These are phyloP conservation scores for Lavandula angustifolia DNA, from an alignment of 257 asterid genomes.

Conservation along the genomic window DNA sequence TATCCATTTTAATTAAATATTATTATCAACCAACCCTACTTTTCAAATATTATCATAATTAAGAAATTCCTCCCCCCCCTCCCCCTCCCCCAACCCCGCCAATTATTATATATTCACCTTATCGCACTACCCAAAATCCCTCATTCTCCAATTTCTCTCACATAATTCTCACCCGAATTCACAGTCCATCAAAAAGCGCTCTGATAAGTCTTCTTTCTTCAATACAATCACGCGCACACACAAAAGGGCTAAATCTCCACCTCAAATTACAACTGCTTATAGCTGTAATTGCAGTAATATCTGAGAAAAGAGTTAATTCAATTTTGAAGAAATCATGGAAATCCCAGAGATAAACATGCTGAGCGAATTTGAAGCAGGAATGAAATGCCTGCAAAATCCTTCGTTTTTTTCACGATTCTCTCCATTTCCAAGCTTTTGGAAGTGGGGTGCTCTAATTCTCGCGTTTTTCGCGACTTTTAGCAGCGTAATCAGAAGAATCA, in stretches of 20 bases:
- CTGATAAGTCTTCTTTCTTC: conserved; percentile 19
- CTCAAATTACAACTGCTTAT: conserved; percentile 25
- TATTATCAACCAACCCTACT: conserved; percentile 5
- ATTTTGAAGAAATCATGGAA: conserved; percentile 43
- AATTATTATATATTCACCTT: conserved; percentile 34
- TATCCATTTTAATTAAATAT: background rate
- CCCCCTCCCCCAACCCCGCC: background rate
- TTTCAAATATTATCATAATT: background rate
- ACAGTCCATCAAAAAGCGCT: conserved; percentile 3
- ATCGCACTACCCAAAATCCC: conserved; percentile 7
- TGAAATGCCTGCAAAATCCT: conserved; percentile 70
- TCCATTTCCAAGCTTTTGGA: conserved; percentile 60
- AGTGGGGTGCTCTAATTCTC: conserved; percentile 83
- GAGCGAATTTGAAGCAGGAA: conserved; percentile 68
- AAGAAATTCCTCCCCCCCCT: conserved; percentile 2
- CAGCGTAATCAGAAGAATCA: conserved; percentile 54
- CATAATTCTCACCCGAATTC: conserved; percentile 14
- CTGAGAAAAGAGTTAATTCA: background rate
- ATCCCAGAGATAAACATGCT: conserved; percentile 68
- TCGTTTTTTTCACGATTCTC: conserved; percentile 47
- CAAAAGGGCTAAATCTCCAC: background rate
- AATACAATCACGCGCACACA: background rate
- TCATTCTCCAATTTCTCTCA: conserved; percentile 15
- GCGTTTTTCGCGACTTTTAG: conserved; percentile 69
- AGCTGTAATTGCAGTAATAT: conserved; percentile 16